Base-by-base conservation (phyloP, 2,329 filamentous ascomycete species). In the Stachybotrys elegans region DNA sequence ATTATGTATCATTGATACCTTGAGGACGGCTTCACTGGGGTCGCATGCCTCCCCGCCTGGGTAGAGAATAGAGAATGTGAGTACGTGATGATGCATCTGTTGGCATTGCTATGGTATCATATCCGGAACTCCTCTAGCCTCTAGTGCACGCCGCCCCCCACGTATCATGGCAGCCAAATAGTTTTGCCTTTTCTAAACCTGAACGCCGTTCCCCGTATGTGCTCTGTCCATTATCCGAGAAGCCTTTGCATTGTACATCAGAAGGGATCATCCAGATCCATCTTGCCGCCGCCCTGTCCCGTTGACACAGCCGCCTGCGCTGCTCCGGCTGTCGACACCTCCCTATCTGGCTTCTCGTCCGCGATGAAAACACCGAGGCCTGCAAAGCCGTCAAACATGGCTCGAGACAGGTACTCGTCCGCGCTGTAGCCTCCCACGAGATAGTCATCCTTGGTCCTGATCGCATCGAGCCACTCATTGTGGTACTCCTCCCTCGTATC, bases 351-450 rank as follows among this genome's bases (percentile, higher is more conserved):
- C 64, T 78, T 79, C 58, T 95, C 91, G 37, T 96, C 89, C 27
- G 79, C 84, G 34, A 98, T 73, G 55, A 95, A 94, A 34, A 95
- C 87, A 1, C 87, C 89, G 48, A 98, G 65, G 0, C 94, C 93
- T 0, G 88, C 82, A 66, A 96, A 97, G 0, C 92, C 90, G 60
- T 96, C 91, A 48, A 88, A 86, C 60, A 98, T 70, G 20, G 88
- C 84, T 20, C 91, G 76, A 7, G 82, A 75, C 56, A 89, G 88
- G 59, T 93, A 97, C 60, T 95, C 90, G 25, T 78, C 72, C 35
- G 92, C 71, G 56, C 84, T 83, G 66, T 94, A 97, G 0, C 93
- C 94, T 23, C 90, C 91, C 14, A 87, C 88, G 42, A 78, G 70
- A 58, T 86, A 81, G 36, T 77, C 73, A 3, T 76, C 67, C 58